These are phyloP conservation scores for Apiospora koreana DNA, from an alignment of 2,329 filamentous ascomycete genomes.

Conservation along the genomic window DNA sequence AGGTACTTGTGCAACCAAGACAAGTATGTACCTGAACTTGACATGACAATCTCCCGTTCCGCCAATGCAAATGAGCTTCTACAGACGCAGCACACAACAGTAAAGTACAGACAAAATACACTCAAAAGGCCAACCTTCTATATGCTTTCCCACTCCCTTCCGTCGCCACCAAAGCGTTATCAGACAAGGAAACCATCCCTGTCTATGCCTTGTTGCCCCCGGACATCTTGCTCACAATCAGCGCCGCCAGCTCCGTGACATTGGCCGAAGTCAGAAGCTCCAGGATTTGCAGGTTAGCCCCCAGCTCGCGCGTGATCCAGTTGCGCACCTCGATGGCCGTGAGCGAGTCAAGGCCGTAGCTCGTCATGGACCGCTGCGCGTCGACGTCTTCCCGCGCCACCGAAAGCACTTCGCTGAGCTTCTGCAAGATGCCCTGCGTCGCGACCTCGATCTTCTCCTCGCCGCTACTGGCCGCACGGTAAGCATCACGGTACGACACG, in stretches of 20 bases:
- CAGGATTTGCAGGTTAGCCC: conserved; percentile 54
- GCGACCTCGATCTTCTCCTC: conserved; percentile 20
- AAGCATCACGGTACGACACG: conserved; percentile 27
- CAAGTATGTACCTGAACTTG: neutral
- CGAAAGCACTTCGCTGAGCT: conserved; percentile 27
- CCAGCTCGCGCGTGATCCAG: conserved; percentile 38
- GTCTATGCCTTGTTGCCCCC: neutral
- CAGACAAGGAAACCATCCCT: too few relatives aligned
- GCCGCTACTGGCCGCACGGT: conserved; percentile 25
- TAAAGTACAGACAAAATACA: neutral
- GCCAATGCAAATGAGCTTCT: neutral
- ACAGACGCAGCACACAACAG: neutral
- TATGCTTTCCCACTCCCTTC: neutral
- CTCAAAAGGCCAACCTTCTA: neutral
- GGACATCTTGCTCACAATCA: conserved; percentile 10
- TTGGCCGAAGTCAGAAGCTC: conserved; percentile 55
- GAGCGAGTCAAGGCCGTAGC: conserved; percentile 5
- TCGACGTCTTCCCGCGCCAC: conserved; percentile 23
- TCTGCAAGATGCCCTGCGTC: conserved; percentile 28
- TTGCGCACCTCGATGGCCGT: conserved; percentile 14
- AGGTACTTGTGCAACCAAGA: neutral
- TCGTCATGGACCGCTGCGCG: conserved; percentile 22
- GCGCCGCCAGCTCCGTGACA: conserved; percentile 7
- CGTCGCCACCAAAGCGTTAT: neutral
- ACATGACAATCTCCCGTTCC: neutral